Base-by-base conservation (phyloP, 176 grass and related monocot genomes). In the Tillandsia fasciculata region DNA sequence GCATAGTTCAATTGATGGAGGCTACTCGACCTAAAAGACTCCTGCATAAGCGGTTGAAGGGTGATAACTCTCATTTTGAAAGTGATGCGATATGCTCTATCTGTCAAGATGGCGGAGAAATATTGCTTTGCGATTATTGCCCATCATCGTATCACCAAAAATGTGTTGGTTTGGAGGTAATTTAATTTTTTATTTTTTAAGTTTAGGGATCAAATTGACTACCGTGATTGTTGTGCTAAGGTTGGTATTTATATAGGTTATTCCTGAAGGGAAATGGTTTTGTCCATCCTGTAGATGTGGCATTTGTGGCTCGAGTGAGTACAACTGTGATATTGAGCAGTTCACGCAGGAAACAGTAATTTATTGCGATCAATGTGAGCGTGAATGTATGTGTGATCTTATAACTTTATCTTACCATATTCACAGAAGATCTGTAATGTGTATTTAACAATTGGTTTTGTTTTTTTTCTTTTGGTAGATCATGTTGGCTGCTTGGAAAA, bases 151-250 rank as follows among this genome's bases (percentile, higher is more conserved):
- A 82, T 73, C 91, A 96, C 78, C 65, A 66, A 80, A 67, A 50
- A 14, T 90, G 91, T 96, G 63, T 96, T 49, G 81, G 79, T 59
- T 79, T 96, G 52, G 58, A 87, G 84, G 91, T 90, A 87, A n/a
- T 57, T 13, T 15, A 7, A 15, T 58, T 58, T 13, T 5, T 6
- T 42, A 42, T 7, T 58, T 58, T n/a, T 8, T 58, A 17, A 58
- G 18, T 13, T 58, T 20, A 58, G 10, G 8, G 11, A 17, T 59
- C n/a, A 59, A 59, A 59, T 59, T 4, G 54, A 59, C 20, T 59
- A n/a, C 15, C 13, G 11, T 56, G 52, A 22, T 13, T 63, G 13
- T 76, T 77, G 3, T 26, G 14, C 52, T 76, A 48, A 66, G 14
- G 28, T 76, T 68, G 10, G 26, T 20, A 13, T 29, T 53, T 47